Percentiles rank a stretch among this genome's conserved stretches.
phyloP scores from a whole-genome alignment of 345 rosid species.

The Sisymbrium altissimum region DNA sequence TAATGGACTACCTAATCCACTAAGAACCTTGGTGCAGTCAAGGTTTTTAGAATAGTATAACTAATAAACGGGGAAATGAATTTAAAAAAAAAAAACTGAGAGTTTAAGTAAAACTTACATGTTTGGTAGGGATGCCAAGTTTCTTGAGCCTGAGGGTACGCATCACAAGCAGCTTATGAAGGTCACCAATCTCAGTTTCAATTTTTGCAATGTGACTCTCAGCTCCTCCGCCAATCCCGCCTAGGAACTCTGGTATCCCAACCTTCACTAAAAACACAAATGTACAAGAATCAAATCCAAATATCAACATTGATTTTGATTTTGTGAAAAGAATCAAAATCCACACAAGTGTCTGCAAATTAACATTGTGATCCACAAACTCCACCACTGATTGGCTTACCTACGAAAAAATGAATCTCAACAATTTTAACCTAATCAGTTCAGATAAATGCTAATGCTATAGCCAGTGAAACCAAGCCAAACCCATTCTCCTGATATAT shows the following conservation, averaged over 20 bases:
- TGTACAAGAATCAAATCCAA: too few relatives aligned
- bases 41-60: background rate
- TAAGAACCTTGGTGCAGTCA: background rate
- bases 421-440: background rate
- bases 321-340: too few relatives aligned
- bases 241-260: slow-evolving; percentile 78
- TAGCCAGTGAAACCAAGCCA: background rate
- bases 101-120: slow-evolving; percentile 41
- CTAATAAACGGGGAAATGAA: background rate
- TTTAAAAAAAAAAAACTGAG: background rate
- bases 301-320: too few relatives aligned
- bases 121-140: slow-evolving; percentile 84
- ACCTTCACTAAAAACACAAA: slow-evolving; percentile 59
- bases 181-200: slow-evolving; percentile 76
- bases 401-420: background rate
- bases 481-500: too few relatives aligned
- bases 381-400: background rate
- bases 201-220: slow-evolving; percentile 72
- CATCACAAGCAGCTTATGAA: slow-evolving; percentile 61
- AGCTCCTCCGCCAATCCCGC: slow-evolving; percentile 73
- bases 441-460: background rate
- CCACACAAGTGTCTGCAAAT: too few relatives aligned
- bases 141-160: slow-evolving; percentile 81
- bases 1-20: background rate
- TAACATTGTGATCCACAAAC: slow-evolving; percentile 3